phyloP scores from a whole-genome alignment of 2,329 filamentous ascomycete genomes.

The Pseudopithomyces chartarum region DNA sequence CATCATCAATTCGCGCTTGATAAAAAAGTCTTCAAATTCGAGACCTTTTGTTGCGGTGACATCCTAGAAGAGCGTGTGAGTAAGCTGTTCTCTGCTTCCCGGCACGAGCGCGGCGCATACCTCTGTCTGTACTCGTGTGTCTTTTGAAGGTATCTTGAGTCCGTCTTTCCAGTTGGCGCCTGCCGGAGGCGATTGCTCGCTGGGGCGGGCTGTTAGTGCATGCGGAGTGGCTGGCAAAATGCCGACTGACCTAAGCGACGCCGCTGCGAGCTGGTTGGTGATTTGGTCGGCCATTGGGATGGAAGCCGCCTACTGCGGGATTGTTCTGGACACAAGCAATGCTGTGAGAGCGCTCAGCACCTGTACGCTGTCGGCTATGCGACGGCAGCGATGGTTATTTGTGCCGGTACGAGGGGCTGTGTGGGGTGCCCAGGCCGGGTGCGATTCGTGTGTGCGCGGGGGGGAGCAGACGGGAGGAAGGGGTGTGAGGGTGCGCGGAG shows the following conservation, averaged over 20 bases:
- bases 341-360: constrained; percentile 9
- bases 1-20: constrained; percentile 96
- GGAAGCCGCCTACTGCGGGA: constrained; percentile 30
- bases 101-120: constrained; percentile 49
- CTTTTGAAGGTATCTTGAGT: constrained; percentile 73
- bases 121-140: constrained; percentile 81
- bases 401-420: constrained; percentile 20
- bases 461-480: constrained; percentile 17
- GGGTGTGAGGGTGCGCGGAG: not conserved
- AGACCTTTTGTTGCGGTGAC: constrained; percentile 97
- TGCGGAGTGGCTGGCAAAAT: not conserved
- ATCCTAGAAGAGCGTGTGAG: constrained; percentile 65
- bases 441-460: constrained; percentile 17
- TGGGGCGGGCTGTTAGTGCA: constrained; percentile 33
- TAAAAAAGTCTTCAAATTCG: constrained; percentile 95
- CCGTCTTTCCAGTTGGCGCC: constrained; percentile 75
- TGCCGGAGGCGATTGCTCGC: constrained; percentile 53
- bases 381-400: constrained; percentile 25
- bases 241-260: constrained; percentile 53
- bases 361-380: constrained; percentile 12
- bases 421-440: constrained; percentile 20
- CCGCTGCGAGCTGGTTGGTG: constrained; percentile 62
- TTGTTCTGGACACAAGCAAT: constrained; percentile 19
- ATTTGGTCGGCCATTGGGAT: constrained; percentile 55
- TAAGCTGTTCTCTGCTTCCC: not conserved